Conservation (phyloP, 1,284 basidiomycete species). For the Apiotrichum porosum region DNA sequence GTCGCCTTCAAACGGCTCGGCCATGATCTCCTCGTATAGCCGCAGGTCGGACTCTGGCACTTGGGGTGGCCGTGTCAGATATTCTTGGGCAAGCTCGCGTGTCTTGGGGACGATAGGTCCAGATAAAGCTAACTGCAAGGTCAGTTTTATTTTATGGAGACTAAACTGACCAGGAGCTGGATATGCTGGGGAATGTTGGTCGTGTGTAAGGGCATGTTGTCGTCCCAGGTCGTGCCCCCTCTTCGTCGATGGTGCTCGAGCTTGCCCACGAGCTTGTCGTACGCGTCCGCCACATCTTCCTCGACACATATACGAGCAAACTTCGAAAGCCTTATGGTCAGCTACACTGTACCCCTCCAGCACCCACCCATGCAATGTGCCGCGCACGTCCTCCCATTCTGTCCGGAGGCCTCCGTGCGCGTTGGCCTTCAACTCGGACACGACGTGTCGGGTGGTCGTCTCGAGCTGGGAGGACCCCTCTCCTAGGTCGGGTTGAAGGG, state of each 20-base stretch:
- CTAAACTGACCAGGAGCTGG: conserved; percentile 34
- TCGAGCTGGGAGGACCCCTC: conserved; percentile 5
- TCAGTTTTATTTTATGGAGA: too few relatives aligned
- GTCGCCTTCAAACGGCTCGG: conserved; percentile 30
- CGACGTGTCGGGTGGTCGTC: conserved; percentile 9
- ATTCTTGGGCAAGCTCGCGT: conserved; percentile 24
- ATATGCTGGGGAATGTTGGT: conserved; percentile 39
- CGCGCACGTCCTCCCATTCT: conserved; percentile 31
- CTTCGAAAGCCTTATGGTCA: conserved; percentile 16
- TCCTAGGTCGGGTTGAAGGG: conserved; percentile 9
- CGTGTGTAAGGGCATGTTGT: conserved; percentile 24
- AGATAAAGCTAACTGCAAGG: conserved; percentile 29
- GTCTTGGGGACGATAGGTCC: conserved; percentile 18
- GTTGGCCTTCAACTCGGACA: conserved; percentile 18
- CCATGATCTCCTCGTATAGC: conserved; percentile 39
- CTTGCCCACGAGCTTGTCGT: conserved; percentile 18
- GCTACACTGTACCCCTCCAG: neutral
- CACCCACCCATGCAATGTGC: conserved; percentile 16
- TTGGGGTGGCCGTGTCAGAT: conserved; percentile 17
- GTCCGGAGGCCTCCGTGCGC: conserved; percentile 19
- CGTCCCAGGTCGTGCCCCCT: conserved; percentile 29
- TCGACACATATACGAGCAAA: conserved; percentile 28
- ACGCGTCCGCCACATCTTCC: conserved; percentile 30
- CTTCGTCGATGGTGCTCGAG: conserved; percentile 19
- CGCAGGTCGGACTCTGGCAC: conserved; percentile 25